Evolutionary conservation across 2,329 filamentous ascomycete genomes (phyloP), one percentile per base, ranked within the genome.

Genomic region (Claviceps arundinis): DNA sequence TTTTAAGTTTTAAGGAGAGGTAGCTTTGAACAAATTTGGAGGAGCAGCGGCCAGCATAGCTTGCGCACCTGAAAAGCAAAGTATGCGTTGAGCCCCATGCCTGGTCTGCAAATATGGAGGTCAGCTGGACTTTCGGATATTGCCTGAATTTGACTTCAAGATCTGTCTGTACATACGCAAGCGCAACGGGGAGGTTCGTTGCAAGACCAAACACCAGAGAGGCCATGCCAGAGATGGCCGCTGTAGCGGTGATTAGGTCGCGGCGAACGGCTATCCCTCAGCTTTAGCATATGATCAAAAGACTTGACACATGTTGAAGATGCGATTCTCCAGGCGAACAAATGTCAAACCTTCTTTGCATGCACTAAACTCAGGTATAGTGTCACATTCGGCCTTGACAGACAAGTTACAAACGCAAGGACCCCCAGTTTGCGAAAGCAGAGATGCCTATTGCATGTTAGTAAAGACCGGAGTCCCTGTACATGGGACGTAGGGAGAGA

Each of bases 161-260:
- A 24, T 42, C 24, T 40, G 38, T 17, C 19, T 50, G 11, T 16
- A 59, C 60, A 58, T 58, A 67, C 68, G 65, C 68, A 44, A 70
- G 62, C 5, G 68, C 68, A 47, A 70, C 68, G 0, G 88, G 87
- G 50, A 93, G 76, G 59, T 94, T 94, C 30, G 88, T 89, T 50
- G 90, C 74, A 19, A 91, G 75, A 3, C 89, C 88, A 70, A 94
- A 91, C 54, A 77, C 73, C 59, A 94, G 82, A 24, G 83, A 85
- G 1, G 85, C 78, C 54, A 93, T 72, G 6, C 87, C 87, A 5
- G 86, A 74, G 50, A 93, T 79, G 9, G 86, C 86, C n/a, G 87
- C 85, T 0, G 89, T 94, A 3, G 86, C 85, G 1, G 88, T 94
- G 53, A 93, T 82, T 17, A 93, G 71, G 64, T 94, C 88, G 37